These are phyloP conservation scores for Cryptococcus sp. DNA, from an alignment of 1,284 basidiomycete genomes.

Conservation along the genomic window DNA sequence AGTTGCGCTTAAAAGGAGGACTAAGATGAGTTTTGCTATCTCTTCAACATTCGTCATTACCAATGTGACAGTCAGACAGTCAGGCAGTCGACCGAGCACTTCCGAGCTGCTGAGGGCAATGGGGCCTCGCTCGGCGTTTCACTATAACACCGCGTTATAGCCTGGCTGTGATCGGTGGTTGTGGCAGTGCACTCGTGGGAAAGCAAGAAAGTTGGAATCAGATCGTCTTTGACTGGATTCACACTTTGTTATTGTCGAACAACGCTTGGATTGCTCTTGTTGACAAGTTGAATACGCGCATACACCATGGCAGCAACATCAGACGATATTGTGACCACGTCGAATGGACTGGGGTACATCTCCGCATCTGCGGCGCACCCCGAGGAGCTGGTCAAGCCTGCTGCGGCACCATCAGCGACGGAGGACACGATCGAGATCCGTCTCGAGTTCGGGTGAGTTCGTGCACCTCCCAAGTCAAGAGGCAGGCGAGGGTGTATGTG, in stretches of 20 bases:
- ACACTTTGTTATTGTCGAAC: neutral
- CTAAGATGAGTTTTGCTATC: neutral
- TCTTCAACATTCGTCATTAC: neutral
- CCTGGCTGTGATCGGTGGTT: neutral
- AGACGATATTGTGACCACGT: conserved; percentile 15
- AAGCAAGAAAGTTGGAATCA: neutral
- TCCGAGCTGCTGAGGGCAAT: no score
- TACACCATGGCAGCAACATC: conserved; percentile 12
- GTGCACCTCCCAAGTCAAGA: neutral
- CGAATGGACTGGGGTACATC: conserved; percentile 33
- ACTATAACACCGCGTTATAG: neutral
- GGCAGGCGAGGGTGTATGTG: neutral
- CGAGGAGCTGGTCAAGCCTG: conserved; percentile 13
- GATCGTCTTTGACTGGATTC: neutral
- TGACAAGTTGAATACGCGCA: no score
- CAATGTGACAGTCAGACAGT: no score
- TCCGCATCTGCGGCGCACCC: conserved; percentile 13
- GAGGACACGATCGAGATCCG: conserved; percentile 39
- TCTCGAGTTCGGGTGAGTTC: conserved; percentile 52
- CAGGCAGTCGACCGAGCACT: no score
- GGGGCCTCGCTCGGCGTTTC: conserved; percentile 5
- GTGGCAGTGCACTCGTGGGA: conserved; percentile 9
- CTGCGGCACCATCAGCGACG: conserved; percentile 5
- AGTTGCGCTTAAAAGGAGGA: neutral
- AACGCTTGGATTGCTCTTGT: no score